phyloP scores from a whole-genome alignment of 169 alveolate species.

The Eimeria necatrix region DNA sequence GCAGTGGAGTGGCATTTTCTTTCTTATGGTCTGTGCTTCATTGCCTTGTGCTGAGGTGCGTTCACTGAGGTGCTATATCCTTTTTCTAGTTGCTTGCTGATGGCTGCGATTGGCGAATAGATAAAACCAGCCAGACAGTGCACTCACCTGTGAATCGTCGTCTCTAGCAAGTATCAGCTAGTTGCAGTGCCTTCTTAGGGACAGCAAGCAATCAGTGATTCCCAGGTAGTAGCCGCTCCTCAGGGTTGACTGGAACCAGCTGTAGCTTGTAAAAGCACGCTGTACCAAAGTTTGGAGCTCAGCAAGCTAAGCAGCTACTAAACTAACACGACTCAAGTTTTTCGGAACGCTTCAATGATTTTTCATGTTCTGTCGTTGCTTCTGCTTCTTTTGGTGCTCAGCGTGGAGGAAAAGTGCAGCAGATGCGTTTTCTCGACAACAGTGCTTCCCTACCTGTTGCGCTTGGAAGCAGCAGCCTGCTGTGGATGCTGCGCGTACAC shows the following conservation, averaged over 20 bases:
- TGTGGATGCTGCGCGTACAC: constrained; percentile 41
- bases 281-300: neutral
- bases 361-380: constrained; percentile 18
- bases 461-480: constrained; percentile 61
- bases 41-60: constrained; percentile 43
- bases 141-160: neutral
- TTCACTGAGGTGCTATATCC: neutral
- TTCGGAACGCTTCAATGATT: neutral
- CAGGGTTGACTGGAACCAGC: neutral
- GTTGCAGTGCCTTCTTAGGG: neutral
- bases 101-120: neutral
- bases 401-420: constrained; percentile 65
- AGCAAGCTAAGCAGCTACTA: neutral
- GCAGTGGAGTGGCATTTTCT: constrained; percentile 53
- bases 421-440: constrained; percentile 14
- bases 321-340: neutral
- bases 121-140: neutral
- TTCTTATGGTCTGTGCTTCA: constrained; percentile 33
- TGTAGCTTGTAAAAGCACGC: neutral
- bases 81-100: neutral
- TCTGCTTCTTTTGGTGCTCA: constrained; percentile 54
- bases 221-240: constrained; percentile 42
- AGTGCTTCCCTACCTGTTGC: constrained; percentile 32
- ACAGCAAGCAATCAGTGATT: too few relatives aligned
- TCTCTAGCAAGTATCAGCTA: neutral